Base-by-base conservation (phyloP, 257 asterid species). In the Gentiana dahurica region DNA sequence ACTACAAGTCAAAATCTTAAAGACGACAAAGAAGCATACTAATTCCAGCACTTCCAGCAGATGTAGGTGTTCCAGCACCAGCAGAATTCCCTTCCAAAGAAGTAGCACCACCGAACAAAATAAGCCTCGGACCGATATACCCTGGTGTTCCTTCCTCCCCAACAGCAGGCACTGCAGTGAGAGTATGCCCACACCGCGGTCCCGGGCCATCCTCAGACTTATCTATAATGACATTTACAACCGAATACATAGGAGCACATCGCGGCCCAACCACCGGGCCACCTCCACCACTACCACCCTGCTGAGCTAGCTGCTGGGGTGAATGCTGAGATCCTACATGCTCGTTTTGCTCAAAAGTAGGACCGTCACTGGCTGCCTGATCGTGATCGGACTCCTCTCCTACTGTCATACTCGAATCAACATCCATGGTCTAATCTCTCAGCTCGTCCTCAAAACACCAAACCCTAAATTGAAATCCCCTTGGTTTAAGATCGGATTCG, bases 171-270 rank as follows among this genome's bases (percentile, higher is more conserved):
- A 91, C 86, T 13, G 98, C 90, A 60, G 98, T 87, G 68, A 91
- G 75, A 9, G 98, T 91, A 73, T 91, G 98, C 47, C 98, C 98
- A 36, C 98, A 91, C 77, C 96, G 62, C 13, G 98, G 92, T 36
- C 98, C 98, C n/a, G 98, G 95, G 39, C 98, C 98, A 69, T 91
- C 98, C 69, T 87, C 98, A 81, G 87, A 71, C 84, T 84, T 79
- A 69, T 87, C 98, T 12, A 87, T 49, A 68, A 81, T 61, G 45
- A 96, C 88, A 57, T 75, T 78, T 73, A 87, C 98, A 65, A 81
- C 88, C 49, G 75, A 70, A 54, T 87, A 87, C 6, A 81, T 78
- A 24, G 98, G 98, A 59, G 98, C 98, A 69, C 92, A 87, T 53
- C 97, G 82, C 38, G 98, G 95, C 49, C 96, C 73, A 78, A 68